Percentiles rank a stretch among this genome's conserved stretches.
These are phyloP conservation scores for Leccinellum rugosiceps DNA, from an alignment of 768 basidiomycete species.

Conservation along the genomic window DNA sequence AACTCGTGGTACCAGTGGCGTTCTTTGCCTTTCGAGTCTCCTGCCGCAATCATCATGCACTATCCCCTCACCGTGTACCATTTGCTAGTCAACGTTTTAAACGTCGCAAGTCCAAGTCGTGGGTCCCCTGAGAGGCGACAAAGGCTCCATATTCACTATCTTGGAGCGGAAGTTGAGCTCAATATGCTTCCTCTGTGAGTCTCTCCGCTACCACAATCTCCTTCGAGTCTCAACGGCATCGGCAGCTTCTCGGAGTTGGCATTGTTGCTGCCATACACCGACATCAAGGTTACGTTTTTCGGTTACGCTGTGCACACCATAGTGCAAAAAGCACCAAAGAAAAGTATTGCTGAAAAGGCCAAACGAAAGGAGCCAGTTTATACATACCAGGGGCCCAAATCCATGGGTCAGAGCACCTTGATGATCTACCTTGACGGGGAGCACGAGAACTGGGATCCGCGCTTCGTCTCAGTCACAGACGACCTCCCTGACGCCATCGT, in stretches of 20 bases:
- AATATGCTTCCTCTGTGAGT: slow-evolving; percentile 41
- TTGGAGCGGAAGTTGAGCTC: slow-evolving; percentile 41
- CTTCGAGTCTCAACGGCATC: neutral
- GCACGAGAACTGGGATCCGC: slow-evolving; percentile 26
- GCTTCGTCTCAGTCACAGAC: slow-evolving; percentile 14
- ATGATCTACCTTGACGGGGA: slow-evolving; percentile 35
- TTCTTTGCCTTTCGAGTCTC: slow-evolving; percentile 39
- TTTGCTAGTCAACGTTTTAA: slow-evolving; percentile 34
- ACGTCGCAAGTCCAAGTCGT: slow-evolving; percentile 24
- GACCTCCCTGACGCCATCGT: slow-evolving; percentile 41
- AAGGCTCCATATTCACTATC: slow-evolving; percentile 33
- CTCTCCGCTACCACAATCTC: neutral
- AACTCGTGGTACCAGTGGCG: slow-evolving; percentile 46
- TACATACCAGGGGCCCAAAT: slow-evolving; percentile 35
- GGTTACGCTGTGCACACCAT: slow-evolving; percentile 34
- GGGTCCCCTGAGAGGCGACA: slow-evolving; percentile 24
- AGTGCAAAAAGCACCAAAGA: slow-evolving; percentile 30
- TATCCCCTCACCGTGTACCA: slow-evolving; percentile 42
- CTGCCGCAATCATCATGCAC: slow-evolving; percentile 43
- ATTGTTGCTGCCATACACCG: slow-evolving; percentile 42
- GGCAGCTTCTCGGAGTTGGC: slow-evolving; percentile 45
- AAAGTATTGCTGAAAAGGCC: slow-evolving; percentile 31
- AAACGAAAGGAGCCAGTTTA: slow-evolving; percentile 30
- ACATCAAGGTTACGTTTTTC: slow-evolving; percentile 42
- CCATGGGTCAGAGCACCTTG: slow-evolving; percentile 38